Evolutionary conservation across 2,329 filamentous ascomycete species (phyloP).

Genomic region (Meredithiella fracta): DNA sequence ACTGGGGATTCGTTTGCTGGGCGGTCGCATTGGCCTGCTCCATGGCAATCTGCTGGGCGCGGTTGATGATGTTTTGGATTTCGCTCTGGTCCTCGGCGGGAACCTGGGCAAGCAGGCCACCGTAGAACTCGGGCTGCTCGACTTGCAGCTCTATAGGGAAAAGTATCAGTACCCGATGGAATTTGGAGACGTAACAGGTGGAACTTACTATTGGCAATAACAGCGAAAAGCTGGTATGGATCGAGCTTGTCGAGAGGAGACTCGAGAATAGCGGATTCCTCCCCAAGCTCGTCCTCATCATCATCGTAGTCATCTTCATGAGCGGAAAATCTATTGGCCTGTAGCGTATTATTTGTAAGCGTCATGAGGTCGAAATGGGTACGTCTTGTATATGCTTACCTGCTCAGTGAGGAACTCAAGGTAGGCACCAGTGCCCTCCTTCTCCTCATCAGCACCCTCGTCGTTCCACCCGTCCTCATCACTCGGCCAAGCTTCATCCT

Average conservation of each 20-base stretch:
- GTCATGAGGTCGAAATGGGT: neutral
- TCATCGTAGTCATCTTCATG: slow-evolving; percentile 43
- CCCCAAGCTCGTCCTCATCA: slow-evolving; percentile 66
- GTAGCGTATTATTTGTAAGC: slow-evolving; percentile 14
- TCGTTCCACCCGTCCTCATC: slow-evolving; percentile 68
- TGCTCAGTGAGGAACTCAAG: slow-evolving; percentile 92
- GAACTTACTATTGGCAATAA: slow-evolving; percentile 61
- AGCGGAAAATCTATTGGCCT: slow-evolving; percentile 69
- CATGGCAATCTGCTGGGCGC: slow-evolving; percentile 30
- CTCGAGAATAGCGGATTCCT: slow-evolving; percentile 84
- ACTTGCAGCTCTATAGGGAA: slow-evolving; percentile 56
- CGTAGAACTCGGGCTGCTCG: slow-evolving; percentile 79
- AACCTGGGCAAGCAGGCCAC: slow-evolving; percentile 61
- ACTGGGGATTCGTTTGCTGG: neutral
- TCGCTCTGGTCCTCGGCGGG: slow-evolving; percentile 65
- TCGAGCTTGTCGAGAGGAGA: slow-evolving; percentile 91
- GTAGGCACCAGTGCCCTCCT: slow-evolving; percentile 86
- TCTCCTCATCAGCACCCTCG: slow-evolving; percentile 47
- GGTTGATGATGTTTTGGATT: slow-evolving; percentile 62
- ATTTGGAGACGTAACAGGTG: neutral
- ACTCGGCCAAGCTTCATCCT: slow-evolving; percentile 68
- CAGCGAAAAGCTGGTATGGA: slow-evolving; percentile 79
- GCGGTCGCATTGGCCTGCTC: slow-evolving; percentile 17
- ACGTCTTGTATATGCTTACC: slow-evolving; percentile 27
- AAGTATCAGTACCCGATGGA: neutral